Evolutionary conservation across 2,329 filamentous ascomycete species (phyloP).

Genomic region (Paramyrothecium roridum): DNA sequence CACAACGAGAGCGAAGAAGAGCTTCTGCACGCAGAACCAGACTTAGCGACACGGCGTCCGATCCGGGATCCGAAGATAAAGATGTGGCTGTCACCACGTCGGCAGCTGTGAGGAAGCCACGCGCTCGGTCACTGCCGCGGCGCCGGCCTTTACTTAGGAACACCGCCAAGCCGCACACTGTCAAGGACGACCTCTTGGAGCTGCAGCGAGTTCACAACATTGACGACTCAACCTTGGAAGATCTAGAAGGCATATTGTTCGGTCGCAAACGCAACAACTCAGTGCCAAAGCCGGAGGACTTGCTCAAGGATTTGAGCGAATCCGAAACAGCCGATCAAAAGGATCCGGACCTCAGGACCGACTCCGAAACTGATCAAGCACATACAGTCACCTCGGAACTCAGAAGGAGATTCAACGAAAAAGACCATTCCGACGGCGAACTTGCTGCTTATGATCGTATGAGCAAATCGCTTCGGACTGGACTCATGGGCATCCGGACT

Average conservation of each 20-base stretch:
- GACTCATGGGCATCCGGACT: slow-evolving; percentile 48
- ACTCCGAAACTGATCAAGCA: slow-evolving; percentile 10
- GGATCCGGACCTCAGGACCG: background rate
- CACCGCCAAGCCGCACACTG: slow-evolving; percentile 50
- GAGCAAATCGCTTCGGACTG: slow-evolving; percentile 48
- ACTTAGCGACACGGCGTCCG: slow-evolving; percentile 26
- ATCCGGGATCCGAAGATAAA: slow-evolving; percentile 24
- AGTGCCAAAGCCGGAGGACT: slow-evolving; percentile 16
- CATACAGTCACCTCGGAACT: slow-evolving; percentile 17
- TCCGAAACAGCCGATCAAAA: slow-evolving; percentile 13
- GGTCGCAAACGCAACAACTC: slow-evolving; percentile 25
- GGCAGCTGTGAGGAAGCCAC: slow-evolving; percentile 20
- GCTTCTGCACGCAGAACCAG: slow-evolving; percentile 17
- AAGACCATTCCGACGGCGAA: slow-evolving; percentile 33
- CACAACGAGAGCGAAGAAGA: slow-evolving; percentile 19
- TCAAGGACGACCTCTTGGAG: slow-evolving; percentile 52
- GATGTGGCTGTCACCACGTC: slow-evolving; percentile 14
- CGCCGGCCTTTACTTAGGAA: slow-evolving; percentile 46
- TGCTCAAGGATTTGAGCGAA: slow-evolving; percentile 20
- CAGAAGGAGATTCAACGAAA: slow-evolving; percentile 9
- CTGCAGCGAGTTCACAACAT: slow-evolving; percentile 51
- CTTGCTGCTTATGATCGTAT: slow-evolving; percentile 46
- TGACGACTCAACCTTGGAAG: slow-evolving; percentile 58
- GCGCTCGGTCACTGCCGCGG: slow-evolving; percentile 38
- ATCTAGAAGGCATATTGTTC: slow-evolving; percentile 48